Base-by-base conservation (phyloP, 139 green algal genomes). In the Chlorella sorokiniana region DNA sequence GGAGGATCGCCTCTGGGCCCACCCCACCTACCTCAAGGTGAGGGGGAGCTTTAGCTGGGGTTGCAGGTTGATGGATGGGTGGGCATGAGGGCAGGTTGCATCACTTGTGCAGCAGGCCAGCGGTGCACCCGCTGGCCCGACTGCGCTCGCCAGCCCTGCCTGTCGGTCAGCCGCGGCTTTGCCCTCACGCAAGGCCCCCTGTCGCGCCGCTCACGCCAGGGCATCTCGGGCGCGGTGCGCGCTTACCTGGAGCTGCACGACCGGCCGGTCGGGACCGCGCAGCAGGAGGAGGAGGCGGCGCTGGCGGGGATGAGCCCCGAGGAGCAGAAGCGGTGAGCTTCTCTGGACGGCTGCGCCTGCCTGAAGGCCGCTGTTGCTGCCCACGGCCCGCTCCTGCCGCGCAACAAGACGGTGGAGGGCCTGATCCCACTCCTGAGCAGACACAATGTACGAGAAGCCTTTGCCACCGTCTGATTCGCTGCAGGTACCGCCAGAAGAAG, bases 231-330 rank as follows among this genome's bases (percentile, higher is more conserved):
- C 27, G 95, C 95, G 11, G 80, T 98, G 11, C 77, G 76, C 29
- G 78, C 81, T 33, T 98, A 97, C 85, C 75, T 97, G 37, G 68
- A 84, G 52, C 89, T 98, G 42, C 62, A 92, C 48, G 94, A 96
- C 82, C 59, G 63, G 2, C 91, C 89, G 0, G 44, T 54, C 18
- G 72, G 67, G 25, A 45, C 42, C 54, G 74, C 73, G 68, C 64
- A 84, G 54, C 41, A 85, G 51, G 40, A 85, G n/a, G 91, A 93
- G 67, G 91, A 93, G 78, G 89, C 87, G 33, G 48, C 78, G 68
- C 73, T 96, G 72, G 90, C 90, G 18, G 83, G 51, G 38, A 92
- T 98, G 91, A 89, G 48, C 16, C 41, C 89, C 22, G 93, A 96
- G 65, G 94, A 96, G 78, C 86, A 91, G 27, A 94, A 95, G 86